phyloP scores from a whole-genome alignment of 1,139 yeast species.

The Candida sp. region DNA sequence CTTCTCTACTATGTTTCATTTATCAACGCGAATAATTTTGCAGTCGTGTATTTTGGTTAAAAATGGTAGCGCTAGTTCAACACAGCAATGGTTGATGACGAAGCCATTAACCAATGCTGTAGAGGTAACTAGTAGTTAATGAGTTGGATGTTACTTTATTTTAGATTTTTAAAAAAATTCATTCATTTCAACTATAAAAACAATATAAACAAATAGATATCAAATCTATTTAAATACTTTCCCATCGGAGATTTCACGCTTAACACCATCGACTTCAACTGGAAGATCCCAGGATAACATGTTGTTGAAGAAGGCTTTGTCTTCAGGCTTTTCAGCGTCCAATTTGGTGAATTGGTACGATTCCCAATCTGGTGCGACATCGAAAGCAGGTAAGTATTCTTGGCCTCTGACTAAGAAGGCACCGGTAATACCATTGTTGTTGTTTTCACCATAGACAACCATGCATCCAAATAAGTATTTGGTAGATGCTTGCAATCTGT shows the following conservation, averaged over 20 bases:
- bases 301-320: conserved; percentile 40
- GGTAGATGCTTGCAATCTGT: conserved; percentile 88
- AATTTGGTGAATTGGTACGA: conserved; percentile 44
- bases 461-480: conserved; percentile 92
- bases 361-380: conserved; percentile 99
- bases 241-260: conserved; percentile 49
- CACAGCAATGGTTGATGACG: too few relatives aligned
- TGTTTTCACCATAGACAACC: conserved; percentile 98
- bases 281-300: conserved; percentile 56
- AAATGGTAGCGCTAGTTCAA: background rate
- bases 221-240: conserved; percentile 40
- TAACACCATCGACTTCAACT: conserved; percentile 41
- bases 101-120: too few relatives aligned
- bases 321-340: conserved; percentile 35
- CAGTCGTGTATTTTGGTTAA: background rate
- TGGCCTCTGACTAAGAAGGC: conserved; percentile 96
- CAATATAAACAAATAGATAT: background rate
- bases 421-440: conserved; percentile 96
- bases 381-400: conserved; percentile 85
- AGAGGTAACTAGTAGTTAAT: too few relatives aligned
- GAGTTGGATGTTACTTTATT: too few relatives aligned
- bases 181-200: too few relatives aligned
- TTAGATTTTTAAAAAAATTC: too few relatives aligned
- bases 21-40: background rate
- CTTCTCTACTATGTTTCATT: background rate